These are phyloP conservation scores for Ensete glaucum DNA, from an alignment of 176 grass and related monocot species.

Conservation along the genomic window DNA sequence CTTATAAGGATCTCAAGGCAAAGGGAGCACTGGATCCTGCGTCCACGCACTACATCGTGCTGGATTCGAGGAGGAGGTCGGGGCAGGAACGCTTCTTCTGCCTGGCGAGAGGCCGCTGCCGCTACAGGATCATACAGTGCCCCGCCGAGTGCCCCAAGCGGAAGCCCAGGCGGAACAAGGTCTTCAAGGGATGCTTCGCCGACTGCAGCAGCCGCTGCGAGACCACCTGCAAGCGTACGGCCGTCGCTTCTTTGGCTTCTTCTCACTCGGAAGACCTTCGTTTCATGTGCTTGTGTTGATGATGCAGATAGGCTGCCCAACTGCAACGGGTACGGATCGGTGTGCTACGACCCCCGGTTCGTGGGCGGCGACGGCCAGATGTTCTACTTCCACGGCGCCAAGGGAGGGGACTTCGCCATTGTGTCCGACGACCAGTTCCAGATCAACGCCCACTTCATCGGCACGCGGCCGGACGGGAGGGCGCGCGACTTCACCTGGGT, in stretches of 20 bases:
- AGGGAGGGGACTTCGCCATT: slow-evolving; percentile 30
- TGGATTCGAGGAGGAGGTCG: not conserved
- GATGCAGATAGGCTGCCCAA: slow-evolving; percentile 27
- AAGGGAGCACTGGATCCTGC: slow-evolving; percentile 6
- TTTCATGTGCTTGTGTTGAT: too few species aligned
- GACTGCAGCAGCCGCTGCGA: slow-evolving; percentile 37
- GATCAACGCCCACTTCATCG: slow-evolving; percentile 51
- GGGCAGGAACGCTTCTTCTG: slow-evolving; percentile 33
- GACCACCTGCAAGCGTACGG: slow-evolving; percentile 33
- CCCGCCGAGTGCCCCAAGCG: slow-evolving; percentile 17
- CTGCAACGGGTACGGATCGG: slow-evolving; percentile 34
- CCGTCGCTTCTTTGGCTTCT: not conserved
- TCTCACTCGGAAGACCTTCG: too few species aligned
- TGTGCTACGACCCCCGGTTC: slow-evolving; percentile 42
- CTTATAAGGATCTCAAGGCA: not conserved
- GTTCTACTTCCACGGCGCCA: slow-evolving; percentile 42
- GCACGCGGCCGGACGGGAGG: slow-evolving; percentile 16
- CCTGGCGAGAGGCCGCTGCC: slow-evolving; percentile 30
- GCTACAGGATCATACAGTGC: slow-evolving; percentile 18
- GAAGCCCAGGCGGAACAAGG: slow-evolving; percentile 4
- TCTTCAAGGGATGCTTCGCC: slow-evolving; percentile 35
- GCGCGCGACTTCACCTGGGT: slow-evolving; percentile 40
- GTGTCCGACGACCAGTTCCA: slow-evolving; percentile 37
- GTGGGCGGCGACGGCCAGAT: slow-evolving; percentile 37
- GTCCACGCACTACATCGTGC: slow-evolving; percentile 25